Evolutionary conservation across 179 eudicot species (phyloP), one percentile per base, ranked within the genome.

Genomic region (Actinidia polygama): DNA sequence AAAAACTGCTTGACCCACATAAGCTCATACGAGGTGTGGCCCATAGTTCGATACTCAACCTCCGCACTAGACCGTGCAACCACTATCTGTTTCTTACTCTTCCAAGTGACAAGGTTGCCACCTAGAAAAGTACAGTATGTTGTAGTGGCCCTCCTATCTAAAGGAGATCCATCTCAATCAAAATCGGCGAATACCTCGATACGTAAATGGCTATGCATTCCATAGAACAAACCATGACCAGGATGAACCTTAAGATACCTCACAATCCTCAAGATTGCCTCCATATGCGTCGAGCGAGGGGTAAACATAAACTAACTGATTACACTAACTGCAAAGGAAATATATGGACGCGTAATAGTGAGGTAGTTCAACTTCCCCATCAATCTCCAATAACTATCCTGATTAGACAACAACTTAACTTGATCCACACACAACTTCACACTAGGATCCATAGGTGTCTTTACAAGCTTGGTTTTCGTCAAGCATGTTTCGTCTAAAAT

Each of bases 91-190:
- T 63, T 63, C 68, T 63, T 23, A 30, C 15, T 63, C 68, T 63
- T 63, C 68, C 68, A 63, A 63, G 67, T 62, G 67, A 62, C 67
- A 7, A 62, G 67, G 23, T 62, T 62, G 36, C 23, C 24, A 62
- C 24, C 3, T 19, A 62, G 67, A n/a, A 7, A 62, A 62, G 16
- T 62, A 7, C 23, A 10, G 4, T 62, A 30, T 0, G 1, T 2
- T 30, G 2, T 30, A 30, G 36, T 30, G 2, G 36, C 1, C 36
- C 1, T 30, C 36, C 36, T 30, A 30, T 0, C 2, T 30, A 2
- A 30, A 30, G 36, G 36, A 30, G 36, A 30, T 2, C 1, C 36
- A 30, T 1, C 36, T 2, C 36, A 2, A 30, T 30, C 2, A 30
- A 2, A 30, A 30, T 30, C 36, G 2, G 36, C 2, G 36, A 30